Base-by-base conservation (phyloP, 805 yeast species). In the Candida wancherniae region DNA sequence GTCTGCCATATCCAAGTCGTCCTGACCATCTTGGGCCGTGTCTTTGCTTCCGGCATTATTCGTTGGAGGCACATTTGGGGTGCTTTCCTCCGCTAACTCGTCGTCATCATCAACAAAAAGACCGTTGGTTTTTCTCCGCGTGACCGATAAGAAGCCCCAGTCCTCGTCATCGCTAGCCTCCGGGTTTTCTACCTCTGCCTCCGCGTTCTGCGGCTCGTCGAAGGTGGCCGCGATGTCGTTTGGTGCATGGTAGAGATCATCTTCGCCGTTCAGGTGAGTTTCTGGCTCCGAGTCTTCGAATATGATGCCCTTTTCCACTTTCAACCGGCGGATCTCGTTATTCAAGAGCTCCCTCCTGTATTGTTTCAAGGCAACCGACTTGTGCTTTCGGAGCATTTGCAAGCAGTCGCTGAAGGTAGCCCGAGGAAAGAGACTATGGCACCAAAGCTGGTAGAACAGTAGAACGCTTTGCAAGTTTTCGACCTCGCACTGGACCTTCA, bases 401-500 rank as follows among this genome's bases (percentile, higher is more conserved):
- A 42, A 28, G 25, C 50, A 45, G 26, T 45, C 50, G 13, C 28
- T 13, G 22, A 45, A 45, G 13, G 28, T 45, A 11, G 50, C 50
- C 15, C 36, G 25, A 5, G 50, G 50, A 33, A 44, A 38, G 19
- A 53, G 42, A 7, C 67, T 61, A 34, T 65, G 70, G 42, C 70
- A 65, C 71, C 71, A 65, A 15, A 65, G 48, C 39, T 65, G 69
- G 45, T 65, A 65, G 44, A 63, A 65, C 44, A 63, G 66, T 19
- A 65, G 41, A 1, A 62, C 52, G 1, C 61, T 47, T 2, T 58
- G 44, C 27, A 65, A 41, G 34, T 65, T 65, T 11, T 55, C 50
- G 24, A 42, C 53, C 36, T 63, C 69, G 15, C 55, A 52, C n/a
- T 57, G 58, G 11, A 45, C 39, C 28, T 51, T 55, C n/a, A 41